Evolutionary conservation across 805 yeast genomes (phyloP), one percentile per base, ranked within the genome.

Genomic region (Metschnikowia matae): DNA sequence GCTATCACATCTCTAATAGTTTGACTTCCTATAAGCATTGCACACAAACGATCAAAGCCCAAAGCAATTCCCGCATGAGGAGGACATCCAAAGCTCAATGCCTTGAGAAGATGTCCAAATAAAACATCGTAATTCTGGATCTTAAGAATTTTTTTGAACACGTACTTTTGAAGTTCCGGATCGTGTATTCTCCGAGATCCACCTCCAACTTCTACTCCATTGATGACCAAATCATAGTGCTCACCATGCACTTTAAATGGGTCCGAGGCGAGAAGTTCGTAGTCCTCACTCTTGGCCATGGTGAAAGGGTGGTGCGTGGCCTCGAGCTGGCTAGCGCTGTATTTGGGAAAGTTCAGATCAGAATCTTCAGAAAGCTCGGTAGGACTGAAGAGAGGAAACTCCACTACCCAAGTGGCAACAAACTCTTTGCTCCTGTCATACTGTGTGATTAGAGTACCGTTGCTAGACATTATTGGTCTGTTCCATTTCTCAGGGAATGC

Each of bases 301-400:
- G 99, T 94, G 70, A 94, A 94, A 4, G 99, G 99, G 64, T 94
- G 99, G 63, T 94, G 99, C 0, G 97, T 91, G 0, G 98, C 80
- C 37, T 78, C 82, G 44, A 74, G 75, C 8, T 63, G 58, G 1
- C 58, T 48, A 36, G 54, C 63, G 59, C 81, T 78, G 62, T 89
- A 92, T 1, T 44, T 55, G 2, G 97, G 97, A 58, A 80, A 89
- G 2, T 66, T 75, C 6, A 50, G 59, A 1, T 46, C 54, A 2
- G 48, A 31, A 2, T 44, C 56, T 3, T 56, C 59, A 1, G 53
- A 44, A 0, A 58, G 44, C 54, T 85, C 91, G 4, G 68, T 62
- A 0, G 99, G 99, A 51, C 84, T 85, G 67, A 94, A 94, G 11
- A 94, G 71, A 1, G 99, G 99, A 71, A 94, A 94, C 51, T 89